Evolutionary conservation across 257 asterid genomes (phyloP).

Genomic region (Buddleja alternifolia): DNA sequence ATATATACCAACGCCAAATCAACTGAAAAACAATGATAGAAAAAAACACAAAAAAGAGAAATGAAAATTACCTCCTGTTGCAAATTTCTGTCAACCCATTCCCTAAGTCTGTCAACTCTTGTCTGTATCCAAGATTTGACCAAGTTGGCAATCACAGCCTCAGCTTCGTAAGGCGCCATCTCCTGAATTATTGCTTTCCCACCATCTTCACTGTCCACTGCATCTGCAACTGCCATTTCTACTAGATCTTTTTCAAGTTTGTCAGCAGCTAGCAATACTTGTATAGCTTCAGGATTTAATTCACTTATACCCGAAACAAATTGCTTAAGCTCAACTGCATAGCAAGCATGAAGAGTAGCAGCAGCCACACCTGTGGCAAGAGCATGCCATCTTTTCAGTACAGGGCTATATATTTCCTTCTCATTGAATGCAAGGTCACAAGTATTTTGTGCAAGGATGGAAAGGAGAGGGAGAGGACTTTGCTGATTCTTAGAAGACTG

Average conservation of each 20-base stretch:
- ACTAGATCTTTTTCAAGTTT: slow-evolving; percentile 89
- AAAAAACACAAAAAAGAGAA: slow-evolving; percentile 5
- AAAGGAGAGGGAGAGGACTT: slow-evolving; percentile 73
- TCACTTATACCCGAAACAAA: slow-evolving; percentile 71
- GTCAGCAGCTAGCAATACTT: slow-evolving; percentile 86
- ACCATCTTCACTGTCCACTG: slow-evolving; percentile 94
- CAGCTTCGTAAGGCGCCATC: slow-evolving; percentile 93
- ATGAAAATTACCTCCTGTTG: slow-evolving; percentile 75
- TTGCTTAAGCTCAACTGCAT: slow-evolving; percentile 68
- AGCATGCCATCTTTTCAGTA: slow-evolving; percentile 84
- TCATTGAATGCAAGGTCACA: slow-evolving; percentile 83
- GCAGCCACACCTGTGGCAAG: slow-evolving; percentile 90
- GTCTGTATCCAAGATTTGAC: slow-evolving; percentile 83
- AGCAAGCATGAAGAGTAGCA: slow-evolving; percentile 88
- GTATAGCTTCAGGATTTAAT: slow-evolving; percentile 87
- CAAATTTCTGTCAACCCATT: slow-evolving; percentile 85
- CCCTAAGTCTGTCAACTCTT: slow-evolving; percentile 73
- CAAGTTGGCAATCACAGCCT: slow-evolving; percentile 66
- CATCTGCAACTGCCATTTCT: slow-evolving; percentile 89
- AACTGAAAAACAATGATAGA: background rate
- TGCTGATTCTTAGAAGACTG: slow-evolving; percentile 65
- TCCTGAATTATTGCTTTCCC: slow-evolving; percentile 93
- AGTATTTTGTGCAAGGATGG: slow-evolving; percentile 75
- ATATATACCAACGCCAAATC: slow-evolving; percentile 6
- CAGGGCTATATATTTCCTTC: slow-evolving; percentile 87